These are phyloP conservation scores for Aspergillus biplanus DNA, from an alignment of 495 filamentous ascomycete species.

Conservation along the genomic window DNA sequence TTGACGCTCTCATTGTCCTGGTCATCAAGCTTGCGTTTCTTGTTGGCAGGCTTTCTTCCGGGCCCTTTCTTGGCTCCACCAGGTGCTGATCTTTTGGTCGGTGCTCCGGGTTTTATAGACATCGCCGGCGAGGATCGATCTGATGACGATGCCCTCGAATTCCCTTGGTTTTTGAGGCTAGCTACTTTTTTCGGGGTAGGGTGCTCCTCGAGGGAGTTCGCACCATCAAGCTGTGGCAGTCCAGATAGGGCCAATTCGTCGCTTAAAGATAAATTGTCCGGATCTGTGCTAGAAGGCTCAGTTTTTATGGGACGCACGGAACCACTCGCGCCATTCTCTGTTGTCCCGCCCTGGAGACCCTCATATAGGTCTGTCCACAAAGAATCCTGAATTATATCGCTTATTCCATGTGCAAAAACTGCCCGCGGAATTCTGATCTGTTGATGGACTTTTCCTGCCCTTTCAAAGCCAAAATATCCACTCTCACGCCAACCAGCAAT, in stretches of 20 bases:
- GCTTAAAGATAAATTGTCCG: slow-evolving; percentile 38
- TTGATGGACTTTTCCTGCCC: slow-evolving; percentile 39
- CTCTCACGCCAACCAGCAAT: slow-evolving; percentile 47
- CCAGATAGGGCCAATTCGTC: slow-evolving; percentile 32
- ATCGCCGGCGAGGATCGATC: slow-evolving; percentile 42
- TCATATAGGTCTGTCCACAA: slow-evolving; percentile 46
- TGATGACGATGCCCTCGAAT: slow-evolving; percentile 37
- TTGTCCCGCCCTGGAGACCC: slow-evolving; percentile 21
- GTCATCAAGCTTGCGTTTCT: slow-evolving; percentile 60
- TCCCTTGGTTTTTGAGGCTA: slow-evolving; percentile 42
- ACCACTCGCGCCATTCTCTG: slow-evolving; percentile 19
- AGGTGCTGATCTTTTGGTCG: slow-evolving; percentile 42
- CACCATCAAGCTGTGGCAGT: slow-evolving; percentile 35
- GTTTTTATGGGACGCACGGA: slow-evolving; percentile 39
- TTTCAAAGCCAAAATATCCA: slow-evolving; percentile 46
- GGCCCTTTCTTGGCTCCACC: slow-evolving; percentile 56
- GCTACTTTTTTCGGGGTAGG: slow-evolving; percentile 46
- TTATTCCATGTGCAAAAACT: slow-evolving; percentile 14
- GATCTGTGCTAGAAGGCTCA: slow-evolving; percentile 34
- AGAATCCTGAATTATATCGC: slow-evolving; percentile 14
- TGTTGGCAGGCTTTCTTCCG: slow-evolving; percentile 58
- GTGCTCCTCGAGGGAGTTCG: slow-evolving; percentile 32
- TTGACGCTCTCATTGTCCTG: slow-evolving; percentile 50
- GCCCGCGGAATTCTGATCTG: slow-evolving; percentile 33
- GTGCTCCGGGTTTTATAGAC: slow-evolving; percentile 35